phyloP scores from a whole-genome alignment of 78 protist species.

The Dictyostelium capitatum region DNA sequence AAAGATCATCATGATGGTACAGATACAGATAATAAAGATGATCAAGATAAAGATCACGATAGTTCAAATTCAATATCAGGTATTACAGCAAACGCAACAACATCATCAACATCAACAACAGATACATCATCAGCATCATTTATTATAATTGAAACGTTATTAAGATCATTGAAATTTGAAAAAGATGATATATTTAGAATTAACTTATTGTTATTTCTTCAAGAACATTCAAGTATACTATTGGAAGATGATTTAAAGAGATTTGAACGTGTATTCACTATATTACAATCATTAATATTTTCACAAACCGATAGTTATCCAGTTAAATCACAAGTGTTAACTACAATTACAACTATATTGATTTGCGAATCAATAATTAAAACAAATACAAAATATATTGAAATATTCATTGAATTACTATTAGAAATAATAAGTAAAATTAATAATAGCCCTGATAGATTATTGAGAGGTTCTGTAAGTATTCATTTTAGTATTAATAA shows the following conservation, averaged over 20 bases:
- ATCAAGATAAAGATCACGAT: background rate
- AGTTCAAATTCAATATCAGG: background rate
- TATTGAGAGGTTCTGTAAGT: constrained; percentile 72
- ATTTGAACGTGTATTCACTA: constrained; percentile 50
- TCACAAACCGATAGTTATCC: constrained; percentile 62
- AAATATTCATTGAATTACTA: constrained; percentile 33
- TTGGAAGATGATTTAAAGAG: constrained; percentile 70
- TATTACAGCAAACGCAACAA: background rate
- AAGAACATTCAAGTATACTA: constrained; percentile 40
- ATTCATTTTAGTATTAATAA: background rate
- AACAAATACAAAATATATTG: constrained; percentile 60
- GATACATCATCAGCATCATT: background rate
- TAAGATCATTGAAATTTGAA: constrained; percentile 36
- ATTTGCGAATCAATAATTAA: constrained; percentile 64
- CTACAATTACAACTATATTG: constrained; percentile 48
- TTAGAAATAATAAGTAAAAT: constrained; percentile 48
- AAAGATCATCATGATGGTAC: background rate
- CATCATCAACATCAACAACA: background rate
- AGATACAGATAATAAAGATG: background rate
- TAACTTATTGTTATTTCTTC: constrained; percentile 54
- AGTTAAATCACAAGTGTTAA: constrained; percentile 63
- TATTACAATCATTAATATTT: constrained; percentile 42
- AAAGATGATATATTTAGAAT: constrained; percentile 48
- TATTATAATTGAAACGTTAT: constrained; percentile 19
- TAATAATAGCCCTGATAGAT: constrained; percentile 55